These are phyloP conservation scores for Aspergillus sp. DNA, from an alignment of 2,329 filamentous ascomycete species.

Conservation along the genomic window DNA sequence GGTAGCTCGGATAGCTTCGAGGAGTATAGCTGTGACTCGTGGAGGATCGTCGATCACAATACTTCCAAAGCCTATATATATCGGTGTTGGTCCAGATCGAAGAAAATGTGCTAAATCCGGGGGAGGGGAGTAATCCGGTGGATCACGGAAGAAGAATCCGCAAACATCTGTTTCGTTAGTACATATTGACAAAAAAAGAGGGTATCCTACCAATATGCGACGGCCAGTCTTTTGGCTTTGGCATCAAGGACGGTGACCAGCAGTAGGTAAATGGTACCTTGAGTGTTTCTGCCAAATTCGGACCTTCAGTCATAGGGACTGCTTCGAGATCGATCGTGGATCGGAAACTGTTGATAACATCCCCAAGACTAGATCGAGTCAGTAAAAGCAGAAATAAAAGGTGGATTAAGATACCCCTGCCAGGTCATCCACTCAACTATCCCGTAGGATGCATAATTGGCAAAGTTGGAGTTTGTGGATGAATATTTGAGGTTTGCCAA, in stretches of 20 bases:
- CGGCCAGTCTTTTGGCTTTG: conserved; percentile 38
- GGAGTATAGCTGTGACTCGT: conserved; percentile 40
- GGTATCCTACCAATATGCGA: conserved; percentile 26
- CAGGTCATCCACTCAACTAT: conserved; percentile 48
- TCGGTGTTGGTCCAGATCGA: conserved; percentile 41
- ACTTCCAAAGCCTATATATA: conserved; percentile 55
- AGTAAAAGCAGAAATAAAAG: background rate
- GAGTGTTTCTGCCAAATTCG: conserved; percentile 30
- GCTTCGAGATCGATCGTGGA: conserved; percentile 37
- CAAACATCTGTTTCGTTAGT: conserved; percentile 28
- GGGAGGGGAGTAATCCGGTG: conserved; percentile 35
- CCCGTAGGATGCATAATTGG: conserved; percentile 44
- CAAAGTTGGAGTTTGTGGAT: conserved; percentile 26
- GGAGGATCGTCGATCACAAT: conserved; percentile 52
- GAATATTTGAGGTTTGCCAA: conserved; percentile 43
- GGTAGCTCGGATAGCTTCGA: conserved; percentile 43
- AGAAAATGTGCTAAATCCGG: conserved; percentile 42
- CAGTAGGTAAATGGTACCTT: conserved; percentile 43
- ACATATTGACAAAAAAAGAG: background rate
- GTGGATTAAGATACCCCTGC: conserved; percentile 35
- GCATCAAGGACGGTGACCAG: conserved; percentile 40
- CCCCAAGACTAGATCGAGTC: conserved; percentile 29
- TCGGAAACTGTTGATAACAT: conserved; percentile 44
- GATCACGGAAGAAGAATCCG: conserved; percentile 43
- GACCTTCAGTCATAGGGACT: conserved; percentile 32